Evolutionary conservation across 1,139 yeast species (phyloP).

Genomic region (Eremothecium gossypii): DNA sequence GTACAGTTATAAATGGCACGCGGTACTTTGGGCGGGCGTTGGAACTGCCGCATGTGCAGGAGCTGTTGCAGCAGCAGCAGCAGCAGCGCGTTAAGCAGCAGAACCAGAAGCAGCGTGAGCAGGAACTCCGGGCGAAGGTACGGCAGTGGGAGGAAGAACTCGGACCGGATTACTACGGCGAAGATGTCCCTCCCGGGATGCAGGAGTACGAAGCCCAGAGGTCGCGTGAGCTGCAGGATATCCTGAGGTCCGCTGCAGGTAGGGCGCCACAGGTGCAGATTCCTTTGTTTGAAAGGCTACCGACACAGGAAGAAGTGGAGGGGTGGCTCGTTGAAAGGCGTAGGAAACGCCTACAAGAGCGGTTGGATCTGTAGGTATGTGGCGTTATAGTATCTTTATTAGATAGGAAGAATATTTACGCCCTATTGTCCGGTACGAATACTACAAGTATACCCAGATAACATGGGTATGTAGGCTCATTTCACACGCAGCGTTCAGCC

Average conservation of each 20-base stretch:
- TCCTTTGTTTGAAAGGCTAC: constrained; percentile 9
- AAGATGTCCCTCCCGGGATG: constrained; percentile 30
- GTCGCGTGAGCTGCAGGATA: constrained; percentile 2
- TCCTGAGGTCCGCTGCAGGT: constrained; percentile 1
- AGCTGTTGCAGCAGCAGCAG: constrained; percentile 36
- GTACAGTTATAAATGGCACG: constrained; percentile 35
- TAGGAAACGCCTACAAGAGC: constrained; percentile 15
- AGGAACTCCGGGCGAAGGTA: constrained; percentile 12
- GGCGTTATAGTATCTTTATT: too few species aligned
- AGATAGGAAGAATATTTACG: too few species aligned
- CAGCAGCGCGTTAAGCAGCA: constrained; percentile 22
- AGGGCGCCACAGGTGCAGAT: constrained; percentile 3
- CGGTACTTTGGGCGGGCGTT: constrained; percentile 79
- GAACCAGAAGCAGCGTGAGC: constrained; percentile 20
- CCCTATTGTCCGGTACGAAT: too few species aligned
- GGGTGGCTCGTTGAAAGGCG: constrained; percentile 19
- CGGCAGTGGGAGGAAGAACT: constrained; percentile 23
- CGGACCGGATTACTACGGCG: constrained; percentile 41
- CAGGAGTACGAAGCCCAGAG: constrained; percentile 6
- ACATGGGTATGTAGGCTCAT: too few species aligned
- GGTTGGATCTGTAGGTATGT: constrained; percentile 11
- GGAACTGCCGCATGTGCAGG: constrained; percentile 68
- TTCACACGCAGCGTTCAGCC: too few species aligned
- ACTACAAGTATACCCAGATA: too few species aligned
- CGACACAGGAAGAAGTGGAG: constrained; percentile 15